Base-by-base conservation (phyloP, 345 rosid species). In the Hibiscus trionum region DNA sequence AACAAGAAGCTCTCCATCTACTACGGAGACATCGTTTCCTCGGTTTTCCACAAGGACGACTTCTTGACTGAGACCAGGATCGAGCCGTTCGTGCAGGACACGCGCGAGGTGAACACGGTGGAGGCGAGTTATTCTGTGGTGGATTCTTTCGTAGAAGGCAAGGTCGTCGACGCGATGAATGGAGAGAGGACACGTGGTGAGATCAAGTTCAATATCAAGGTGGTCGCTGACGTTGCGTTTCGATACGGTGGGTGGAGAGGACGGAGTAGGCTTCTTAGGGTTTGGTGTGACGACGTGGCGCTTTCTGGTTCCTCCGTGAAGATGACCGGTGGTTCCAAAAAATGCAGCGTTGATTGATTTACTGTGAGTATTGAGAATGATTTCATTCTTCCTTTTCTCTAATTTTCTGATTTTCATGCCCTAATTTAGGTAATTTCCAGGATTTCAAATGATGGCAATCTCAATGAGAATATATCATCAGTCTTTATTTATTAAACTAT, bases 261-360 rank as follows among this genome's bases (percentile, higher is more conserved):
- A 4, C 81, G 94, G 66, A 73, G 86, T 35, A 76, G 90, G 47
- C 0, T 9, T 31, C 72, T 90, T 21, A 79, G 78, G 70, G 84
- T 84, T 70, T 71, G 39, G 69, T 93, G 98, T 58, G 17, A 66
- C 2, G 62, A 80, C 35, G 76, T 87, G 46, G 11, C 78, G 0
- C 80, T 90, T 31, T 79, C 29, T 71, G 78, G 80, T 27, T 77
- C 79, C 16, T 79, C 93, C 0, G 96, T 90, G 83, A 86, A 84
- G 81, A 76, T 88, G 83, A 55, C 73, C 24, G 89, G 88, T 37
- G 84, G 69, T 11, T 37, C 69, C 12, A 61, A 12, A 17, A 33
- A n/a, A n/a, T 72, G 75, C 75, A 47, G 31, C 5, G 61, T 69
- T 69, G 31, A 14, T 47, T 62, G 26, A 61, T 11, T 61, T 27